Conservation (phyloP, 2,329 filamentous ascomycete genomes). For the Dryadomyces quercus-mongolicae region DNA sequence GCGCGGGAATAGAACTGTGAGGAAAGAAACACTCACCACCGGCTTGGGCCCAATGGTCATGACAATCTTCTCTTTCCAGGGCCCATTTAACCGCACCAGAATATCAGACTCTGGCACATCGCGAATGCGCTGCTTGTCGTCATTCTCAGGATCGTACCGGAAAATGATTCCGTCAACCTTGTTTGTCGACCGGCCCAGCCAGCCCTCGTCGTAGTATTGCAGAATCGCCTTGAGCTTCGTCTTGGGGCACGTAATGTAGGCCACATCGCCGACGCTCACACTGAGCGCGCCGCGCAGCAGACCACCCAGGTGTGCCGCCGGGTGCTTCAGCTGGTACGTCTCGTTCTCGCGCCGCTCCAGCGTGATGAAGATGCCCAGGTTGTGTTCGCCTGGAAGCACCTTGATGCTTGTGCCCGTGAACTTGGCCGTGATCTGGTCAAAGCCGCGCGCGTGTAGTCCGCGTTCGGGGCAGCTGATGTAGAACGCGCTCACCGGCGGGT, state of each 20-base stretch:
- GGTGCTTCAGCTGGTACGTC: conserved; percentile 90
- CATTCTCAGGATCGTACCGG: conserved; percentile 77
- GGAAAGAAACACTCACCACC: conserved; percentile 37
- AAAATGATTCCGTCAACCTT: conserved; percentile 86
- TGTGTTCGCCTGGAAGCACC: conserved; percentile 83
- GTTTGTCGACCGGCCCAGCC: conserved; percentile 85
- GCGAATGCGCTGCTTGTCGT: conserved; percentile 66
- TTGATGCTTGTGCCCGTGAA: conserved; percentile 94
- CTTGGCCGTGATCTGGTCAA: conserved; percentile 93
- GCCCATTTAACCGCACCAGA: conserved; percentile 68
- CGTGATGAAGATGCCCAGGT: conserved; percentile 89
- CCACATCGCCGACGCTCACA: conserved; percentile 80
- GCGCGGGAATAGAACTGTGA: too few relatives aligned
- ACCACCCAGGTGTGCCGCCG: conserved; percentile 83
- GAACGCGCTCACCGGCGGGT: conserved; percentile 94
- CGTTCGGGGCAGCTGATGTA: conserved; percentile 87
- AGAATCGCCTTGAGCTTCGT: conserved; percentile 86
- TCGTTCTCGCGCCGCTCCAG: conserved; percentile 71
- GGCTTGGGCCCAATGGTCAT: conserved; percentile 49
- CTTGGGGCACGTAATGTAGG: conserved; percentile 80
- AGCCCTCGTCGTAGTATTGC: conserved; percentile 88
- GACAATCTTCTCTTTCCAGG: conserved; percentile 65
- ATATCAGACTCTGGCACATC: conserved; percentile 81
- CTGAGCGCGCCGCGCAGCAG: conserved; percentile 77
- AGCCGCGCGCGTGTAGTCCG: conserved; percentile 77